Evolutionary conservation across 2,329 filamentous ascomycete species (phyloP), one percentile per base, ranked within the genome.

Genomic region (Trichoderma harzianum): DNA sequence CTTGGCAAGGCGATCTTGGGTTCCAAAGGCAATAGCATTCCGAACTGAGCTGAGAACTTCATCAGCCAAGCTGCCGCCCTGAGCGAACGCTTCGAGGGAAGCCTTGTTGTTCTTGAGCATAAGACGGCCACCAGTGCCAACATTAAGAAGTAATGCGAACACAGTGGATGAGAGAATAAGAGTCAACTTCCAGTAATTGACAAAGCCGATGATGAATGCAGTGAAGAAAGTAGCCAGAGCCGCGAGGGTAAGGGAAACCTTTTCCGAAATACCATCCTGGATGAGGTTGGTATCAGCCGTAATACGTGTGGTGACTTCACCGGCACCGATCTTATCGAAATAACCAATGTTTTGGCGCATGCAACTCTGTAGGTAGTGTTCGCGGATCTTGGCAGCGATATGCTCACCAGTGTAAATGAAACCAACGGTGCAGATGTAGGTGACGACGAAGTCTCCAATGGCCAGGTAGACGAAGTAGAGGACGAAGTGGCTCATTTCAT

Each of bases 31-130:
- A 10, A 94, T 90, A 8, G 95, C 93, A 78, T 97, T 98, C 74
- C 96, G 91, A 76, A 98, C 92, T 1, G 95, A 98, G 80, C 93
- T 95, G 77, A 99, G 88, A 69, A 98, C 95, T 82, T 99, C 96
- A 79, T 98, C 96, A 7, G 94, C 95, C 18, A 98, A 88, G 3
- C 92, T 95, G 71, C 95, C 95, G 74, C 95, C 95, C 65, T 90
- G 86, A 34, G 93, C 95, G 77, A 97, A 97, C 0, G 93, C 89
- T 69, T 92, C 86, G 61, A 98, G 86, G 2, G 92, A 92, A 71
- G 89, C 84, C 82, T 94, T 96, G 82, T 92, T 95, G 81, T 89
- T 95, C 80, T 91, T 93, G 79, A 97, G 86, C 76, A 97, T 92
- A 77, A 94, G 92, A 3, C 83, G 84, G 5, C 92, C 93, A 11